Conservation (phyloP, 2,329 filamentous ascomycete species). For the Stemphylium beticola region DNA sequence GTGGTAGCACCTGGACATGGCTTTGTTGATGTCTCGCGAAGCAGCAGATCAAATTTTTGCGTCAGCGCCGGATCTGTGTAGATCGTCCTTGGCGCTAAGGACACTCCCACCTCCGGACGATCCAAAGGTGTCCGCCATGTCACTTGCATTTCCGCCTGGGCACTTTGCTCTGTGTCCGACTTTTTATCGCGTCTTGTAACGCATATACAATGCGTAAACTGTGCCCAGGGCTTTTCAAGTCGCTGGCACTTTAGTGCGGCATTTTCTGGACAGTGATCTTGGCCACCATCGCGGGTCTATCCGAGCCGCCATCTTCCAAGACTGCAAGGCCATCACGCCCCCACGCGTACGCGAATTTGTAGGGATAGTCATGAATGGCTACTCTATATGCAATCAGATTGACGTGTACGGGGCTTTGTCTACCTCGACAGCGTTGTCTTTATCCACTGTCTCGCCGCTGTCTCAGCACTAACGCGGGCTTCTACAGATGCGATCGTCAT, state of each 20-base stretch:
- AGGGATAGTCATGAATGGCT: no score
- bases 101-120: constrained; percentile 6
- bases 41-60: constrained; percentile 20
- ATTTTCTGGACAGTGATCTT: constrained; percentile 5
- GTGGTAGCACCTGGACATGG: constrained; percentile 1
- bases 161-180: constrained; percentile 14
- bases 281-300: neutral
- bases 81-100: constrained; percentile 25
- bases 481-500: neutral
- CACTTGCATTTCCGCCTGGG: constrained; percentile 14
- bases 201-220: constrained; percentile 1
- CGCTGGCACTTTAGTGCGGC: constrained; percentile 2
- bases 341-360: no score
- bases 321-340: no score
- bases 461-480: no score
- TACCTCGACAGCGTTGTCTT: no score
- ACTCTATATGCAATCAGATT: no score
- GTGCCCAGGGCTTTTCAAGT: constrained; percentile 13
- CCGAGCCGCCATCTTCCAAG: neutral
- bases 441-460: no score
- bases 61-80: constrained; percentile 13
- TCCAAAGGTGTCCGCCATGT: constrained; percentile 13
- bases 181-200: constrained; percentile 1
- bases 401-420: no score
- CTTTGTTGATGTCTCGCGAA: constrained; percentile 9